Percentiles rank a stretch among this genome's conserved stretches.
These are phyloP conservation scores for Cercospora brassicicola DNA, from an alignment of 2,329 filamentous ascomycete genomes.

Conservation along the genomic window DNA sequence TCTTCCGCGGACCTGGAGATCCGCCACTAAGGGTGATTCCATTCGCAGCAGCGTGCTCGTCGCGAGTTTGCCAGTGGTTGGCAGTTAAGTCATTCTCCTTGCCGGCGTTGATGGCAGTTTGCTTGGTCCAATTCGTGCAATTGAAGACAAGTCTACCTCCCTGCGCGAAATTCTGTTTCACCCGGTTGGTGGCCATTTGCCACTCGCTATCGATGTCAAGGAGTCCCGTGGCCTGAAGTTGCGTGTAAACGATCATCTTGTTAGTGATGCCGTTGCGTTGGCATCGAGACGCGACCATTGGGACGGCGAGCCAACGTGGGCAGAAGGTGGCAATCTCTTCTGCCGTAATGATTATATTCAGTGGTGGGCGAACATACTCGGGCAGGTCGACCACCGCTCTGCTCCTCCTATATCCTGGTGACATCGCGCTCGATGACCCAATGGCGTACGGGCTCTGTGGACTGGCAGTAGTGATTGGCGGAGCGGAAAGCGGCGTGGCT, in stretches of 20 bases:
- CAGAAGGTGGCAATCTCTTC: background rate
- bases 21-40: background rate
- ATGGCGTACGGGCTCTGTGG: too few species aligned
- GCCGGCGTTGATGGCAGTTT: background rate
- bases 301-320: background rate
- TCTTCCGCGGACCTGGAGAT: background rate
- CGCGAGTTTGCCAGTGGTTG: background rate
- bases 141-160: background rate
- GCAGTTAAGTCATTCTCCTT: background rate
- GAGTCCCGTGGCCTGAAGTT: background rate
- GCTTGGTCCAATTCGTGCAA: background rate
- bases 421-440: too few species aligned
- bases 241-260: background rate
- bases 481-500: too few species aligned
- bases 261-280: background rate
- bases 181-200: background rate
- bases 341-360: background rate
- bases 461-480: too few species aligned
- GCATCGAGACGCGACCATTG: background rate
- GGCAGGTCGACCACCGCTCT: background rate
- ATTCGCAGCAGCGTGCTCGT: background rate
- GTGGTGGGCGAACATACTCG: background rate
- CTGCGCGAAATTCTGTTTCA: background rate
- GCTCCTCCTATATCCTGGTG: background rate
- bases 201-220: background rate